Evolutionary conservation across 306 rosid species (phyloP), one percentile per base, ranked within the genome.

Genomic region (Corylus avellana): DNA sequence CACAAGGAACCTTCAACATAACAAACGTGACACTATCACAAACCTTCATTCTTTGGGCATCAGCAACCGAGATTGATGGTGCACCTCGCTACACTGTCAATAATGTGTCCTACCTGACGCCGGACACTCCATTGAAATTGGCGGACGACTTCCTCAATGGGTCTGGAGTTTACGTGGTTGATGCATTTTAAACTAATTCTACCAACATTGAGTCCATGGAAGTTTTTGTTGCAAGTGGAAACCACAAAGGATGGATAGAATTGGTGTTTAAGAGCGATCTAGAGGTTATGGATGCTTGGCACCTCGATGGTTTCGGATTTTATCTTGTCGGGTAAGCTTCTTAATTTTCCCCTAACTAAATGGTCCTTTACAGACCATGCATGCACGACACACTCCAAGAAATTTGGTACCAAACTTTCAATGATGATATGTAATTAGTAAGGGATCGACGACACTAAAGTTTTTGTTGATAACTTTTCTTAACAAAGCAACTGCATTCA

Each of bases 261-360:
- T 73, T 90, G 61, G 97, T 92, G 20, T 78, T 94, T 1, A 68
- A 82, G 55, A 94, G 86, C 78, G 78, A 56, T 61, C 55, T 90
- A 63, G 72, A 46, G 29, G 74, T 56, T 50, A 88, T 90, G 53
- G 92, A 89, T 80, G 4, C 98, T 70, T 94, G 97, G 97, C 97
- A 94, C 81, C 85, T 94, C 12, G 92, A 94, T 85, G 98, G 97
- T 76, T 92, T 53, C 12, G 90, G 89, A 39, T 91, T 92, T 88
- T 85, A 86, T 68, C 87, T 85, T 4, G 97, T 88, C 8, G 97
- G 93, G 97, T 91, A 64, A 14, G 12, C 35, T 32, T 32, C 35
- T 32, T 32, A 32, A 32, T 32, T 39, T 39, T 5, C 42, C 42
- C 3, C 42, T 39, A 39, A 39, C 4, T 32, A 2, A 1, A 32